These are phyloP conservation scores for Pichia ethanolica DNA, from an alignment of 805 yeast genomes.

Conservation along the genomic window DNA sequence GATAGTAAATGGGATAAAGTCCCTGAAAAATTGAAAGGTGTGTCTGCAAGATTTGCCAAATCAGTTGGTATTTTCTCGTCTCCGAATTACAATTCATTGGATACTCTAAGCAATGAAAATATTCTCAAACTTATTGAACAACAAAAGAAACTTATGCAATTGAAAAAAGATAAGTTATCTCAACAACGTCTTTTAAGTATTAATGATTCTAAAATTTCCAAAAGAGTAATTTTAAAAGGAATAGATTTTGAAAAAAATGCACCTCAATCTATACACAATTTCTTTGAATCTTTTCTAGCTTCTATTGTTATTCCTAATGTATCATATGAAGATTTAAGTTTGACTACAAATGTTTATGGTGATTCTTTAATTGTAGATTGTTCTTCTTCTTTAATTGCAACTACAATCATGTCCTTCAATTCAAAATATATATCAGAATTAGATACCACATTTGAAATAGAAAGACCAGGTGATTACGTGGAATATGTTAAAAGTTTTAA, in stretches of 20 bases:
- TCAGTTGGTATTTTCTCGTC: slow-evolving; percentile 70
- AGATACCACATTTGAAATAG: slow-evolving; percentile 26
- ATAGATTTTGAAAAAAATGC: slow-evolving; percentile 12
- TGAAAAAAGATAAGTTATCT: not conserved
- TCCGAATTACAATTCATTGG: slow-evolving; percentile 41
- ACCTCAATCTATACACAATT: slow-evolving; percentile 34
- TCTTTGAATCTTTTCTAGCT: slow-evolving; percentile 38
- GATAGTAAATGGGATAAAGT: slow-evolving; percentile 62
- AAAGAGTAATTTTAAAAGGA: slow-evolving; percentile 19
- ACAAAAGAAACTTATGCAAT: slow-evolving; percentile 1
- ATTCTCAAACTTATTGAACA: slow-evolving; percentile 1
- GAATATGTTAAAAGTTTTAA: slow-evolving; percentile 3
- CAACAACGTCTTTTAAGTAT: slow-evolving; percentile 19
- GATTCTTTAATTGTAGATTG: slow-evolving; percentile 46
- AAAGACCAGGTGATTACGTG: slow-evolving; percentile 41
- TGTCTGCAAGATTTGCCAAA: slow-evolving; percentile 71
- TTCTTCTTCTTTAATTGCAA: slow-evolving; percentile 44
- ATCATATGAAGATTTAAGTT: slow-evolving; percentile 20
- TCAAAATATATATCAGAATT: slow-evolving; percentile 27
- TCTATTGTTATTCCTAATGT: slow-evolving; percentile 37
- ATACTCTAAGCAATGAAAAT: not conserved
- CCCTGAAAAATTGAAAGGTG: slow-evolving; percentile 64
- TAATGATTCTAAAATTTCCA: slow-evolving; percentile 20
- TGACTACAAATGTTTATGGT: slow-evolving; percentile 24
- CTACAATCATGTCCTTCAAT: slow-evolving; percentile 41